phyloP scores from a whole-genome alignment of 495 filamentous ascomycete genomes.

The Penicillium coffeae region DNA sequence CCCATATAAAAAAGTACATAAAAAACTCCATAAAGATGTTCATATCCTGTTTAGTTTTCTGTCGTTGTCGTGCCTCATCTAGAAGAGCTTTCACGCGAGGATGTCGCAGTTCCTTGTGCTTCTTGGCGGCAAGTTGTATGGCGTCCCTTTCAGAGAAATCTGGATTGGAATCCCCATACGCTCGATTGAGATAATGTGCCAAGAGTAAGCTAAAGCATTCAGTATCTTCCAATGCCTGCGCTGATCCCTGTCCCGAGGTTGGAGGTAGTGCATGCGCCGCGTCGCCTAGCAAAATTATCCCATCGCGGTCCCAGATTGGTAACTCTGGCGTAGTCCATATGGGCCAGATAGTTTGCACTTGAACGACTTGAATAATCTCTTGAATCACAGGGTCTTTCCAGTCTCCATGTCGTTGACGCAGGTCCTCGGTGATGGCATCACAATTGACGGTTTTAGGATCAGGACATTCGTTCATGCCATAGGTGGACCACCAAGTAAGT shows the following conservation, averaged over 20 bases:
- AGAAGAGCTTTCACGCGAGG: conserved; percentile 6
- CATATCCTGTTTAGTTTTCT: conserved; percentile 6
- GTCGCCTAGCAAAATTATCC: conserved; percentile 8
- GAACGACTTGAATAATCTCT: conserved; percentile 1
- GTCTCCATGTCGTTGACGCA: conserved; percentile 1
- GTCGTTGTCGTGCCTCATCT: conserved; percentile 1
- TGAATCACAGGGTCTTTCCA: conserved; percentile 10
- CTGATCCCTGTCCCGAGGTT: conserved; percentile 8
- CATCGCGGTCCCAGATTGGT: conserved; percentile 6
- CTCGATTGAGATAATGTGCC: conserved; percentile 1
- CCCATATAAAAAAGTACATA: conserved; percentile 8
- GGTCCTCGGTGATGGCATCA: neutral
- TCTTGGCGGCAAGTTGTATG: conserved; percentile 4
- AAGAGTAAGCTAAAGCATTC: conserved; percentile 2
- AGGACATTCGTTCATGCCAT: conserved; percentile 3
- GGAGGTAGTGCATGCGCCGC: conserved; percentile 10
- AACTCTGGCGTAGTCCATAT: conserved; percentile 7
- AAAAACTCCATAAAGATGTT: conserved; percentile 4
- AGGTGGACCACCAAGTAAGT: conserved; percentile 10
- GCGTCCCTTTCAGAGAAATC: conserved; percentile 3
- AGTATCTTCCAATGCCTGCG: conserved; percentile 7
- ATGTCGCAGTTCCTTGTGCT: conserved; percentile 1
- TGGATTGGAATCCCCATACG: neutral
- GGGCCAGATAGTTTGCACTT: conserved; percentile 9
- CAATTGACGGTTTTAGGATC: conserved; percentile 4